Evolutionary conservation across 176 grass and related monocot genomes (phyloP).

Genomic region (Zizania latifolia): DNA sequence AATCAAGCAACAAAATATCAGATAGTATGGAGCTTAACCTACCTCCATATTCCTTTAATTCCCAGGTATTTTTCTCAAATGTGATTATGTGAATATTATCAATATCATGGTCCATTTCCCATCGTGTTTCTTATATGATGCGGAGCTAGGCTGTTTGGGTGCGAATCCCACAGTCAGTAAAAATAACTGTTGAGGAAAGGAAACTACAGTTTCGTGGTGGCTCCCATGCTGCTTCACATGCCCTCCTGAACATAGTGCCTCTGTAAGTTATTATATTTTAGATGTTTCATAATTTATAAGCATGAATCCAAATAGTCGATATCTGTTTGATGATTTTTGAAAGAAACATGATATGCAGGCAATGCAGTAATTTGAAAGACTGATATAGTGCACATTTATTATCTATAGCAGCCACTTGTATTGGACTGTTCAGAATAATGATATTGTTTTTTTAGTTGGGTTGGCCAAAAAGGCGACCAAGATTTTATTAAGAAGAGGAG

Average conservation of each 20-base stretch:
- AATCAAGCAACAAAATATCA: slow-evolving; percentile 68
- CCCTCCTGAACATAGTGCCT: slow-evolving; percentile 75
- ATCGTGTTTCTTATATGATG: slow-evolving; percentile 2
- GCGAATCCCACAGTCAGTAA: slow-evolving; percentile 58
- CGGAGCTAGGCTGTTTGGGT: slow-evolving; percentile 73
- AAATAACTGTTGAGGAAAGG: slow-evolving; percentile 51
- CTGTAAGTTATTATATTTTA: slow-evolving; percentile 45
- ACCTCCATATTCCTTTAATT: slow-evolving; percentile 71
- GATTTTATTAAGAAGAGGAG: no score
- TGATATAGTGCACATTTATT: not conserved
- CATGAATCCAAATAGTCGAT: not conserved
- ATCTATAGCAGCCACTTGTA: slow-evolving; percentile 8
- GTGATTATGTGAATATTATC: slow-evolving; percentile 5
- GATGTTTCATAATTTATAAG: not conserved
- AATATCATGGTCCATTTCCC: slow-evolving; percentile 1
- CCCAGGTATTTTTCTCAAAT: slow-evolving; percentile 47
- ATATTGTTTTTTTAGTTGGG: no score
- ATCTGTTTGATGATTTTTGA: not conserved
- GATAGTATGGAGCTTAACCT: slow-evolving; percentile 65
- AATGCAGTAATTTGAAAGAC: not conserved
- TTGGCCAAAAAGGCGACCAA: no score
- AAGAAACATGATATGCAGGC: not conserved
- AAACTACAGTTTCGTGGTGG: slow-evolving; percentile 61
- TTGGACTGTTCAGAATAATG: no score
- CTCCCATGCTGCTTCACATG: slow-evolving; percentile 81